Base-by-base conservation (phyloP, 768 basidiomycete species). In the Heimioporus sp. region DNA sequence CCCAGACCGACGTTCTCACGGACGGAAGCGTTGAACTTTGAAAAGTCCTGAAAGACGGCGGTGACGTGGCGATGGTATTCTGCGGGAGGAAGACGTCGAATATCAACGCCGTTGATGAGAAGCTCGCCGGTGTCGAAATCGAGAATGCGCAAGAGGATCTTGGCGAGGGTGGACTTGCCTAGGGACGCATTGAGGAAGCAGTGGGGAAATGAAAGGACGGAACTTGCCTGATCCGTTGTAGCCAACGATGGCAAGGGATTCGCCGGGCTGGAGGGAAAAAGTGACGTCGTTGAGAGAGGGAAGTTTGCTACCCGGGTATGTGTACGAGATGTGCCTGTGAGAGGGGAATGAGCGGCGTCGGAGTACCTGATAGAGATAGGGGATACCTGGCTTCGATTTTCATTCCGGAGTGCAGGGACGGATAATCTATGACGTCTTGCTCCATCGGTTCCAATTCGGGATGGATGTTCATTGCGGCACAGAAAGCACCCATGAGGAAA, bases 131-230 rank as follows among this genome's bases (percentile, higher is more conserved):
- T 66, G 63, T 88, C 82, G 65, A 87, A 90, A 64, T 90, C 90
- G 49, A 84, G 65, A 54, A 94, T 83, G 40, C 92, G 86, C 16
- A 92, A 76, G 24, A 95, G 72, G 43, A 91, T 77, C 61, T 90
- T 90, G 3, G 90, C 87, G 41, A 94, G 81, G 2, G 92, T 95
- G 9, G 90, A 90, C 74, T 95, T 95, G 24, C 90, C 89, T 91
- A 46, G 50, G 37, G n/a, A 7, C 7, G 10, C 10, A 17, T 38
- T 38, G 37, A 38, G 37, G 35, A 38, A 17, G 37, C 8, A 8
- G 37, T 10, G 17, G 7, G 37, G 37, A 13, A 17, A 36, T 15
- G 35, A 36, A 36, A 36, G 37, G 5, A 7, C 49, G 63, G 56
- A 45, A 67, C 76, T 66, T 67, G 80, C 89, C 89, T 57, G 88